A percentile compares a stretch with the other conserved stretches of the same genome.
phyloP scores from a whole-genome alignment of 164 flowering plant genomes.

The Chimonanthus salicifolius region DNA sequence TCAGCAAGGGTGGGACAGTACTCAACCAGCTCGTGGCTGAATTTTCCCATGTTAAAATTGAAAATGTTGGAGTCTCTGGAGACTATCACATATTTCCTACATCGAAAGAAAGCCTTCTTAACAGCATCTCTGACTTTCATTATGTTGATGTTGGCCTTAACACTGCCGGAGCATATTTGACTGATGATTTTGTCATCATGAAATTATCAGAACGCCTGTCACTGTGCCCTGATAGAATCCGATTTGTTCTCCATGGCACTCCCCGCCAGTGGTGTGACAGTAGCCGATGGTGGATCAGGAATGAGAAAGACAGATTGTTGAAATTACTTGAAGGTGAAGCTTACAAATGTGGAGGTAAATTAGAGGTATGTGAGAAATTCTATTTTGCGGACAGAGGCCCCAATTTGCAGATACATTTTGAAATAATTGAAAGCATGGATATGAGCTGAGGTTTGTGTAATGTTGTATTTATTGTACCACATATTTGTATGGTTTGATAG shows the following conservation, averaged over 20 bases:
- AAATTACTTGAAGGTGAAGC: slow-evolving; percentile 45
- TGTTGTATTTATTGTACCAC: background rate
- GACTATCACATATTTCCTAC: slow-evolving; percentile 36
- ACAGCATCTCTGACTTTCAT: slow-evolving; percentile 71
- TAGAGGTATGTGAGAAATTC: slow-evolving; percentile 50
- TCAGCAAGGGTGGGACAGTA: slow-evolving; percentile 88
- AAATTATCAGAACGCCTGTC: slow-evolving; percentile 35
- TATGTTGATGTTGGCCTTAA: slow-evolving; percentile 86
- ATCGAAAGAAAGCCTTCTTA: slow-evolving; percentile 45
- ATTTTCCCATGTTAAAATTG: slow-evolving; percentile 31
- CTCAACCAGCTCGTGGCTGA: slow-evolving; percentile 78
- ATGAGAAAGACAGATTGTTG: slow-evolving; percentile 57
- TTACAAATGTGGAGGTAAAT: slow-evolving; percentile 38
- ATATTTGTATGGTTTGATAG: background rate
- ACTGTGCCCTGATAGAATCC: slow-evolving; percentile 30
- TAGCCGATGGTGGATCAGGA: slow-evolving; percentile 46
- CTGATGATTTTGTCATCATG: slow-evolving; percentile 38
- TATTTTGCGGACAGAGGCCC: slow-evolving; percentile 60
- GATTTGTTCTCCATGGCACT: slow-evolving; percentile 73
- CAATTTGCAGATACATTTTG: slow-evolving; percentile 84
- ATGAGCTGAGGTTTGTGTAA: slow-evolving; percentile 24
- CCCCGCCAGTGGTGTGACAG: slow-evolving; percentile 85
- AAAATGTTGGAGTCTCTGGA: slow-evolving; percentile 13
- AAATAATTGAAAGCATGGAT: slow-evolving; percentile 68
- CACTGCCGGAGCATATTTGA: slow-evolving; percentile 66